A percentile compares a stretch with the other conserved stretches of the same genome.
Evolutionary conservation across 441 rosid genomes (phyloP).

Genomic region (Croton setiger): DNA sequence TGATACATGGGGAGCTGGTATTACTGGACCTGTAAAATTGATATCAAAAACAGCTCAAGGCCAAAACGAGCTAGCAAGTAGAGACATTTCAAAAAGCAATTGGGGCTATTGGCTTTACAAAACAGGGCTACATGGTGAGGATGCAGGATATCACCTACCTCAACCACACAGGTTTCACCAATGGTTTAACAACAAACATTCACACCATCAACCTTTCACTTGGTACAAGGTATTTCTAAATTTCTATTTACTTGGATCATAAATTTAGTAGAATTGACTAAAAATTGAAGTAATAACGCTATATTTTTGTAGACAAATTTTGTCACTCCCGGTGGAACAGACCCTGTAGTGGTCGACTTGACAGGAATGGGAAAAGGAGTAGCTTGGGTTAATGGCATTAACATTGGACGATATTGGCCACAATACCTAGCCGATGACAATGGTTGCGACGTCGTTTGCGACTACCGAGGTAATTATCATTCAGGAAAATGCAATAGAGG

Average conservation of each 20-base stretch:
- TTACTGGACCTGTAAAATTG: slow-evolving; percentile 45
- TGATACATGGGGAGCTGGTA: slow-evolving; percentile 35
- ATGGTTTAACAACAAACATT: too few species aligned
- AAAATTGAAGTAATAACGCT: too few species aligned
- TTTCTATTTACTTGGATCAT: background rate
- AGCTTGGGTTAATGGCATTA: slow-evolving; percentile 59
- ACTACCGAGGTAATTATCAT: slow-evolving; percentile 38
- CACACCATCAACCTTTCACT: slow-evolving; percentile 21
- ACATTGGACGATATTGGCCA: slow-evolving; percentile 68
- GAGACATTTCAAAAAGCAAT: slow-evolving; percentile 42
- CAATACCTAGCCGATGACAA: slow-evolving; percentile 22
- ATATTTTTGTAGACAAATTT: slow-evolving; percentile 35
- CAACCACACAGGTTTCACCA: background rate
- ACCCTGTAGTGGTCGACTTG: slow-evolving; percentile 57
- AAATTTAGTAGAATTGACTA: too few species aligned
- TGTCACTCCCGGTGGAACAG: slow-evolving; percentile 44
- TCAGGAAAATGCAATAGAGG: slow-evolving; percentile 34
- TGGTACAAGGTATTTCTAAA: slow-evolving; percentile 43
- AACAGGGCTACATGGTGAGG: slow-evolving; percentile 37
- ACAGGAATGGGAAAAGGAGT: slow-evolving; percentile 60
- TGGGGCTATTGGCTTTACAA: slow-evolving; percentile 69
- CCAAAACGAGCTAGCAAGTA: slow-evolving; percentile 27
- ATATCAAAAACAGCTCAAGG: background rate
- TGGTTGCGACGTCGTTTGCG: slow-evolving; percentile 39
- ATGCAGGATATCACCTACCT: background rate